Base-by-base conservation (phyloP, 1,284 basidiomycete species). In the Rhodotorula glutinis region DNA sequence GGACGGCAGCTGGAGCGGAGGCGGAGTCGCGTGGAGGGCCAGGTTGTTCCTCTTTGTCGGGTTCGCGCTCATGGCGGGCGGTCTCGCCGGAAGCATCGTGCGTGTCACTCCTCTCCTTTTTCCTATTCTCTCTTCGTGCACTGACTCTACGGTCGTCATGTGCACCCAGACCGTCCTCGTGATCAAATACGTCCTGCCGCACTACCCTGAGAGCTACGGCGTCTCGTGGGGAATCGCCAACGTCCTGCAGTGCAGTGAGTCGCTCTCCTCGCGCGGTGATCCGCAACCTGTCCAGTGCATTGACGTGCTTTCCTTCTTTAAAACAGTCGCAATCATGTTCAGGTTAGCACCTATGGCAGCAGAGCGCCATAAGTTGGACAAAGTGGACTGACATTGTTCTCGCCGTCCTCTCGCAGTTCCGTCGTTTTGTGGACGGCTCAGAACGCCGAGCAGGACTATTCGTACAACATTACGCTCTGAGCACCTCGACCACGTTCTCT, bases 11-110 rank as follows among this genome's bases (percentile, higher is more conserved):
- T 89, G 87, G 77, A 87, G 88, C 7, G 68, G 64, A 3, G 81
- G 80, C 57, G 91, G 86, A 9, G 89, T 91, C 2, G 91, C 94
- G 23, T 95, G 92, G 90, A 84, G 91, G 68, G 93, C 94, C 4
- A 82, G 93, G 44, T 80, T 95, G 69, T 87, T 95, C 74, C 80
- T 98, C 73, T 98, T 98, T 80, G 85, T 98, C 70, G 95, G 95
- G 0, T 97, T 98, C 76, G 93, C 95, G 0, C 80, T 98, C 60
- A 92, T 98, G 91, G 94, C 94, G 0, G 94, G 94, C 33, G 95
- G 94, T 1, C 79, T 98, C 60, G 94, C 94, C 17, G 94, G 94
- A 54, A 93, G 91, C 76, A 85, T 95, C 75, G 91, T 93, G 76
- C 76, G 90, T 86, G 5, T 29, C 47, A 7, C 57, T 51, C 17